Evolutionary conservation across 805 yeast genomes (phyloP), one percentile per base, ranked within the genome.

Genomic region (Metschnikowia sp.): DNA sequence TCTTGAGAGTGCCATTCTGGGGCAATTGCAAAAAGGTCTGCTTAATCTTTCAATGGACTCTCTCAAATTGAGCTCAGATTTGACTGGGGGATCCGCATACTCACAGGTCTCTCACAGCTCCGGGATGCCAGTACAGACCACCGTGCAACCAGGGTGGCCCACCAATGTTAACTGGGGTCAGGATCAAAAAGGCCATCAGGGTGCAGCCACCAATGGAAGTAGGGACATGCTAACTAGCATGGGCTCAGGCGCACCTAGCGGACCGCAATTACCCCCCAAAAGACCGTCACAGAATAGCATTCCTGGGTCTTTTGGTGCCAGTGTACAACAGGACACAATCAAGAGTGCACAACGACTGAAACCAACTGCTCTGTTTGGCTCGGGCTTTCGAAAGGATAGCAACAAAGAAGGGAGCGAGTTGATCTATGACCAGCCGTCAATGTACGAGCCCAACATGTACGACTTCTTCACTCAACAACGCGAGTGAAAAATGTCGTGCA

Each of bases 391-490:
- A 5, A 29, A 31, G 26, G 13, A 12, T 9, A 15, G 18, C 11
- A 19, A 35, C 34, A 32, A 28, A 8, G 12, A 37, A 11, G 45
- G 42, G 13, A 45, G 48, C 32, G 59, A 56, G n/a, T 50, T 61
- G 19, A 64, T 61, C 39, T 64, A 61, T 56, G 58, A 61, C 45
- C 58, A 61, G 32, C 80, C 79, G 1, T 75, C 79, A 0, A 68
- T 72, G 3, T 75, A 75, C 54, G 70, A 72, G 52, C 77, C 79
- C 2, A 65, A 74, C 47, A 70, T 75, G 72, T 76, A 76, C 51
- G 65, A 70, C 42, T 70, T 65, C 45, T 72, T 73, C 46, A 47
- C 46, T 40, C 46, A 44, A 26, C 43, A 36, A 6, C 46, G 47
- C 19, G 35, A 39, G 12, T 31, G n/a, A 19, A 29, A 22, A 22